Conservation (phyloP, 441 rosid genomes). For the Theobroma grandiflorum region DNA sequence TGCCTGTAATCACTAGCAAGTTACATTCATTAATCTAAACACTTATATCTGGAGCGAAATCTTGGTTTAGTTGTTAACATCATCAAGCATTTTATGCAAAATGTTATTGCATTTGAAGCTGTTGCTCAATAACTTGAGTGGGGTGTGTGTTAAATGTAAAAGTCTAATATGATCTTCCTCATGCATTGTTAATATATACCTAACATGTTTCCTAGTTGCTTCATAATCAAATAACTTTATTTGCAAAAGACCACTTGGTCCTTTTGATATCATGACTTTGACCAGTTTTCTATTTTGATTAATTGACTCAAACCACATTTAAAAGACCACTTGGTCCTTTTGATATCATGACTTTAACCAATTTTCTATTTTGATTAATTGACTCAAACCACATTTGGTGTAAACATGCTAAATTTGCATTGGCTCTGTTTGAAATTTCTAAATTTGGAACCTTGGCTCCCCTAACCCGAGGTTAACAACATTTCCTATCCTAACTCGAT, state of each 20-base stretch:
- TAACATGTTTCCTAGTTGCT: too few species aligned
- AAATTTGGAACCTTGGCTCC: constrained; percentile 99
- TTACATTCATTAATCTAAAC: constrained; percentile 68
- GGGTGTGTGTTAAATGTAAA: constrained; percentile 55
- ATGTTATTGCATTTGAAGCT: constrained; percentile 70
- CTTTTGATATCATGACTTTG: too few species aligned
- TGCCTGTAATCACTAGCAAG: constrained; percentile 70
- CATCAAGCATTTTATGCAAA: constrained; percentile 73
- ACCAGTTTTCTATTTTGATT: too few species aligned
- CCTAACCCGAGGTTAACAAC: constrained; percentile 86
- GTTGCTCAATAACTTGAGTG: constrained; percentile 59
- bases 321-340: too few species aligned
- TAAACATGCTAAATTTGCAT: constrained; percentile 22
- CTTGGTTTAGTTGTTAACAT: constrained; percentile 64
- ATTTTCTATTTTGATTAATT: too few species aligned
- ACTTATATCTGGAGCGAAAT: constrained; percentile 71
- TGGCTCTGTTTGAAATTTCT: constrained; percentile 28
- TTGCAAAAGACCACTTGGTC: too few species aligned
- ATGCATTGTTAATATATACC: background rate
- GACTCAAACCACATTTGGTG: background rate
- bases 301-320: background rate
- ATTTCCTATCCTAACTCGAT: too few species aligned
- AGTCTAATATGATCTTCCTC: constrained; percentile 18
- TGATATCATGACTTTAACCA: too few species aligned
- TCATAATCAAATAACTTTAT: too few species aligned